Base-by-base conservation (phyloP, 495 filamentous ascomycete species). In the Aspergillus kassunensis region DNA sequence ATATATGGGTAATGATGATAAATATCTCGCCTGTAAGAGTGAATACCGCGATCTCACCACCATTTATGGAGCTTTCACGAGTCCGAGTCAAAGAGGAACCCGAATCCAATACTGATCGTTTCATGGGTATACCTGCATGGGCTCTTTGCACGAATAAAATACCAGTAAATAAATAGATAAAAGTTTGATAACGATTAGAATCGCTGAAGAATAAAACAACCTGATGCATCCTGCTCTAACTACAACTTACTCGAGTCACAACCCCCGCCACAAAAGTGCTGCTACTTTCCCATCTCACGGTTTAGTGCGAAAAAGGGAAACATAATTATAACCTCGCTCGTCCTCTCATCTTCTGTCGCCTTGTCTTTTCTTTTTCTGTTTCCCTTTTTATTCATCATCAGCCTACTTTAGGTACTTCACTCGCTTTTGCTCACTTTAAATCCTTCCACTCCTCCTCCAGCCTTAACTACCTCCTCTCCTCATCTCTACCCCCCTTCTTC, bases 231-330 rank as follows among this genome's bases (percentile, higher is more conserved):
- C 24, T 27, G 9, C 9, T 27, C 24, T 27, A 4, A 27, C 24
- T 27, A 27, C 24, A 4, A 4, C 24, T 4, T 27, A 27, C 12
- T 29, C 43, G 27, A 46, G 16, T 35, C 19, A 23, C 44, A 20
- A 29, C 53, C 57, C 57, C 58, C 58, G 55, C 58, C 58, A 61
- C 58, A 55, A 36, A 36, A 42, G 24, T 51, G 37, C 51, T 51
- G 21, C 30, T 39, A 20, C 54, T 46, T 48, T 47, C 44, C 53
- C 29, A 53, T 48, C 44, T 56, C 29, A 53, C 51, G 48, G 41
- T 50, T 50, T 56, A 53, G 52, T 53, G 53, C 47, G 33, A 23
- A 56, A 54, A 47, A 40, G 35, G 40, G 46, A 34, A 20, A 24
- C 19, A 42, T 35, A 37, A 51, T 54, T 47, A 19, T 30, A 24